A percentile compares a stretch with the other conserved stretches of the same genome.
Conservation (phyloP, 495 filamentous ascomycete genomes). For the Chaetomium cochliodes region DNA sequence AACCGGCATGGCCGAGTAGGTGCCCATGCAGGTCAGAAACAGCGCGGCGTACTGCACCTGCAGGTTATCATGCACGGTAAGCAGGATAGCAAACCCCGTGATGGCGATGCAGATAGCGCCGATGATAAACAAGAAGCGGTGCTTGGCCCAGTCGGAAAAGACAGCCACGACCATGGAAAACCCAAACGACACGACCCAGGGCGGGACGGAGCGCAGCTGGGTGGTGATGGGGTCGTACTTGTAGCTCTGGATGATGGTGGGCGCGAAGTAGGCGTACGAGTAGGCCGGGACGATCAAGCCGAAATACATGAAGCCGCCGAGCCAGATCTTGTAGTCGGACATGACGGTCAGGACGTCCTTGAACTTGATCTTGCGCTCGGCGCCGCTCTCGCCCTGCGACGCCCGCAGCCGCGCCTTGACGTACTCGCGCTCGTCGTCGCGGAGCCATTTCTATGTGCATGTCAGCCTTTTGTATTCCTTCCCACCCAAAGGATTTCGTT, state of each 20-base stretch:
- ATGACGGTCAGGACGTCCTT: slow-evolving; percentile 69
- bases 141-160: slow-evolving; percentile 63
- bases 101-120: slow-evolving; percentile 63
- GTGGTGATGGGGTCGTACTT: slow-evolving; percentile 67
- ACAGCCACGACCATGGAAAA: slow-evolving; percentile 74
- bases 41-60: slow-evolving; percentile 69
- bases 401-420: slow-evolving; percentile 67
- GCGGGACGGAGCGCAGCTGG: slow-evolving; percentile 80
- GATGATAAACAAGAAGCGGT: slow-evolving; percentile 74
- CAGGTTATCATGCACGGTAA: slow-evolving; percentile 56
- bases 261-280: slow-evolving; percentile 66
- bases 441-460: slow-evolving; percentile 53
- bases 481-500: background rate
- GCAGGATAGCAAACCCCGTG: slow-evolving; percentile 68
- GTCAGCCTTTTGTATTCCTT: background rate
- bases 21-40: slow-evolving; percentile 65
- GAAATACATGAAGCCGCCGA: slow-evolving; percentile 89
- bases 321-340: slow-evolving; percentile 66
- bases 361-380: slow-evolving; percentile 60
- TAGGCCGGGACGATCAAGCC: slow-evolving; percentile 87
- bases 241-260: slow-evolving; percentile 70
- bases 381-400: slow-evolving; percentile 72
- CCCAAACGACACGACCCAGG: slow-evolving; percentile 74
- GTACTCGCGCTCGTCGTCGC: slow-evolving; percentile 70
- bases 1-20: slow-evolving; percentile 75